These are phyloP conservation scores for Penicillium alfredii DNA, from an alignment of 495 filamentous ascomycete genomes.

Conservation along the genomic window DNA sequence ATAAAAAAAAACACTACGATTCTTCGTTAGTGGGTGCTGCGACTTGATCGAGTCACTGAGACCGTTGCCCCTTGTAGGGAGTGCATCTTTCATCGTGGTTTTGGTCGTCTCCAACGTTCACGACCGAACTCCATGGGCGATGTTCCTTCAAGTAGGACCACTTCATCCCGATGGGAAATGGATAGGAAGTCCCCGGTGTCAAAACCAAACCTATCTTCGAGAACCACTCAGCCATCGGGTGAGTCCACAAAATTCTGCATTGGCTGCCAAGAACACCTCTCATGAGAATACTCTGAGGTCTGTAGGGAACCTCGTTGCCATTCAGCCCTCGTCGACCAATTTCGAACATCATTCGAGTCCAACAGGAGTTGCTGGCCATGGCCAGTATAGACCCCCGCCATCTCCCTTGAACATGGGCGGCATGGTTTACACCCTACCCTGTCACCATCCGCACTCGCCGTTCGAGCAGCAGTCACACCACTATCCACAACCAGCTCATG, in stretches of 20 bases:
- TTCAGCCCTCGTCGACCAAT: conserved; percentile 16
- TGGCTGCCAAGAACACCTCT: no score
- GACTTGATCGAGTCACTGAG: no score
- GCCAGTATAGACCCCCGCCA: conserved; percentile 22
- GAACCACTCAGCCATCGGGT: conserved; percentile 18
- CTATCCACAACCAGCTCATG: conserved; percentile 20
- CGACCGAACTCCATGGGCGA: conserved; percentile 30
- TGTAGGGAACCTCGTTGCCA: conserved; percentile 13
- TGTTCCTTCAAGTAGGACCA: conserved; percentile 25
- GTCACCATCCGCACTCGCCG: conserved; percentile 26
- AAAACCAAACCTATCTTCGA: conserved; percentile 12
- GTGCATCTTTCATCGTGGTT: background rate
- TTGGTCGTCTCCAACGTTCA: conserved; percentile 1
- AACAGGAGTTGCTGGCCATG: conserved; percentile 14
- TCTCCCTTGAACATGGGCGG: conserved; percentile 41
- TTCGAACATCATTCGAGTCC: conserved; percentile 18
- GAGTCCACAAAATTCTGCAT: no score
- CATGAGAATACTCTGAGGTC: no score
- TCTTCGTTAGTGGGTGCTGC: no score
- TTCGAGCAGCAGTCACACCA: conserved; percentile 33
- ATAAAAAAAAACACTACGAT: no score
- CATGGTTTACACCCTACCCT: conserved; percentile 42
- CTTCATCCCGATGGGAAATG: conserved; percentile 14
- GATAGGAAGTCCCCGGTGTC: conserved; percentile 13
- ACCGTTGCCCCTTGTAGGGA: no score